Evolutionary conservation across 2,329 filamentous ascomycete species (phyloP), one percentile per base, ranked within the genome.

Genomic region (Dactylellina cionopaga): DNA sequence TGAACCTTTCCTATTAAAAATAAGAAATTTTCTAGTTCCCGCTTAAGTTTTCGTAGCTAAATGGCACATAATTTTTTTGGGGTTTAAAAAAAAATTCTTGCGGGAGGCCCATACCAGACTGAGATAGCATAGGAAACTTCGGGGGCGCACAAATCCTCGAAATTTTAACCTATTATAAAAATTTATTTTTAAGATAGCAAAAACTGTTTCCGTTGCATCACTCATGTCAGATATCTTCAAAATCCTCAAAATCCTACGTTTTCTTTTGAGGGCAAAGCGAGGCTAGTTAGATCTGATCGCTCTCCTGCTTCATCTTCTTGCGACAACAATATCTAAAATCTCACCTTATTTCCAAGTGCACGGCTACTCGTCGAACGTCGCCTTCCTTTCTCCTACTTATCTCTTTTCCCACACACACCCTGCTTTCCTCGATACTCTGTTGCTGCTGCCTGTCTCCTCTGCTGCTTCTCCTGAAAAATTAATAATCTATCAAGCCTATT

Each of bases 401-500:
- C 51, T 55, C 51, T 7, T 29, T 49, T 24, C 41, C 51, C 29
- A 44, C 60, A 13, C 19, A 22, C 43, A 15, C 41, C 60, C 60
- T 43, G 47, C 49, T 51, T 13, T 37, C 37, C 58, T 29, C 60
- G 31, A 64, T 47, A 54, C 31, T 39, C 39, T 24, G 41, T 35
- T n/a, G 51, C 41, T 65, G 60, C 60, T 65, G 60, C 60, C 60
- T 65, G 51, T 49, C 47, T n/a, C 22, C 22, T 46, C 43, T 46
- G 49, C 49, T 22, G 41, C 35, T 41, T 65, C 60, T 65, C 60
- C 60, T 65, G 60, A 58, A 65, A 47, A 47, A 65, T 56, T 65
- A 65, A 56, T 65, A 56, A 65, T 65, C 29, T 27, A 49, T 56
- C 51, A 31, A 65, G 41, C 29, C 41, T 54, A 39, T 54, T 33